Evolutionary conservation across 805 yeast genomes (phyloP).

Genomic region (Millerozyma miso): DNA sequence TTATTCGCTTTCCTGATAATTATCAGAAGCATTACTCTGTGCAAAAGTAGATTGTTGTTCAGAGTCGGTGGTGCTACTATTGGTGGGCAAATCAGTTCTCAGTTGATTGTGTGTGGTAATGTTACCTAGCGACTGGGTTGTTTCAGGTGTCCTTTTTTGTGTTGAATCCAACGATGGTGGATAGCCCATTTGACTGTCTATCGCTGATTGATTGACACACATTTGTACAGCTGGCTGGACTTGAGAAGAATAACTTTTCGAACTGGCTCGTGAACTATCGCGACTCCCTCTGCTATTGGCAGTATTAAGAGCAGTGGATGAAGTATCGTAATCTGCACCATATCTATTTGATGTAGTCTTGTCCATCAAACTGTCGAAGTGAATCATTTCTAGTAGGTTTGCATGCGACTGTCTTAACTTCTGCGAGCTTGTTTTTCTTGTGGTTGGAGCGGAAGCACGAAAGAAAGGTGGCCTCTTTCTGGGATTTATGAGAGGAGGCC

Average conservation of each 20-base stretch:
- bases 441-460: conserved; percentile 17
- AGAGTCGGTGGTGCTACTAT: neutral
- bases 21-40: neutral
- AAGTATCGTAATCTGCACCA: conserved; percentile 18
- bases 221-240: neutral
- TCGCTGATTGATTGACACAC: neutral
- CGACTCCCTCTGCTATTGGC: conserved; percentile 10
- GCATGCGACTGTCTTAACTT: conserved; percentile 17
- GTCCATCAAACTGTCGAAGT: conserved; percentile 15
- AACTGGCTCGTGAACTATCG: conserved; percentile 3
- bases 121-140: neutral
- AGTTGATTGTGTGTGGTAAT: neutral
- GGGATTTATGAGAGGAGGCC: neutral
- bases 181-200: neutral
- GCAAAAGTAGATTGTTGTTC: neutral
- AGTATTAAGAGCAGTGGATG: conserved; percentile 14
- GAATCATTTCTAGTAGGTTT: conserved; percentile 18
- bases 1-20: neutral
- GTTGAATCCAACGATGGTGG: neutral
- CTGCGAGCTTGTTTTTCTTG: conserved; percentile 12
- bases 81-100: neutral
- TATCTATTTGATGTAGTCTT: conserved; percentile 14
- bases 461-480: conserved; percentile 10
- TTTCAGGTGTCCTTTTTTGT: neutral
- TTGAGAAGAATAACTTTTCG: conserved; percentile 2